Conservation (phyloP, 768 basidiomycete species). For the Pulveroboletus sp. region DNA sequence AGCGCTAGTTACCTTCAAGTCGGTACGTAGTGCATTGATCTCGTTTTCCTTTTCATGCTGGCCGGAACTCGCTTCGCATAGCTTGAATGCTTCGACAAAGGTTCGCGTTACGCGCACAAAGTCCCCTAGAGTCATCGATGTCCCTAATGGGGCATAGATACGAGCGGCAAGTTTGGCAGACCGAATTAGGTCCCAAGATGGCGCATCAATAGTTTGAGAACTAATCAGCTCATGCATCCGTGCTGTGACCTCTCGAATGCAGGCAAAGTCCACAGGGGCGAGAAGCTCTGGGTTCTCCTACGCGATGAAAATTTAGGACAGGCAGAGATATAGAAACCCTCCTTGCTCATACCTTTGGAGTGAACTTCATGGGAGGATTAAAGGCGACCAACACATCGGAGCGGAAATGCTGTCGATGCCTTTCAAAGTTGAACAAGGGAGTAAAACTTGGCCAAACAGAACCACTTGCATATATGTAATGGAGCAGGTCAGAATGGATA, state of each 20-base stretch:
- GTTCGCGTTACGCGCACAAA: conserved; percentile 70
- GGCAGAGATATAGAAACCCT: not conserved
- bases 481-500: conserved; percentile 72
- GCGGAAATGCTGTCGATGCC: conserved; percentile 83
- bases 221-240: conserved; percentile 66
- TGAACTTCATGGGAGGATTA: conserved; percentile 63
- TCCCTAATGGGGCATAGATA: conserved; percentile 86
- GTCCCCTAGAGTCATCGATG: conserved; percentile 78
- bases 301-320: conserved; percentile 1
- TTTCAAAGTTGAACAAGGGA: conserved; percentile 24
- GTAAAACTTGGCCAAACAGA: not conserved
- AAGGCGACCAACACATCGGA: conserved; percentile 85
- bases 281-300: conserved; percentile 71
- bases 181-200: conserved; percentile 76
- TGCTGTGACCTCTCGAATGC: conserved; percentile 57
- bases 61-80: conserved; percentile 27
- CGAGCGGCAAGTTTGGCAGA: conserved; percentile 71
- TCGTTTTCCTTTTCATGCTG: conserved; percentile 24
- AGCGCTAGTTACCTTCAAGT: conserved; percentile 51
- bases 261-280: conserved; percentile 55
- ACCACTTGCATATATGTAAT: conserved; percentile 69
- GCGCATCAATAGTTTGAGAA: conserved; percentile 76
- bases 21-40: conserved; percentile 37
- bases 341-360: conserved; percentile 45
- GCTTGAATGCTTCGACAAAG: conserved; percentile 75